Evolutionary conservation across 164 flowering plant species (phyloP).

Genomic region (Brasenia schreberi): DNA sequence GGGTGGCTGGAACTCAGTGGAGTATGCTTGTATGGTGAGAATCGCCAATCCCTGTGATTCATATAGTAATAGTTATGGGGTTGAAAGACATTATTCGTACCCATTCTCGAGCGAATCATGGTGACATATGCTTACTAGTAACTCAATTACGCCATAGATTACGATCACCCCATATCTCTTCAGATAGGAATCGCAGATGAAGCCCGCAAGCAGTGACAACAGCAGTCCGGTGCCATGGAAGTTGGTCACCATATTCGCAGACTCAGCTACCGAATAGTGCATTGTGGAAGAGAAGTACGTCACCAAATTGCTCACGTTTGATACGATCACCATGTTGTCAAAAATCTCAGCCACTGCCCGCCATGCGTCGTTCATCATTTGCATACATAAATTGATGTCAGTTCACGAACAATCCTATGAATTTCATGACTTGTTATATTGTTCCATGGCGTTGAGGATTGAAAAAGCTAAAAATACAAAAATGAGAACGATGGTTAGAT

Average conservation of each 20-base stretch:
- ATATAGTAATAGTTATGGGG: neutral
- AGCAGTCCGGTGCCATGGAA: constrained; percentile 23
- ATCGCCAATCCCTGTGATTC: neutral
- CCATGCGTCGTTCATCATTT: neutral
- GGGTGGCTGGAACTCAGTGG: neutral
- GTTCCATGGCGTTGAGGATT: too few species aligned
- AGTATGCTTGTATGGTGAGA: neutral
- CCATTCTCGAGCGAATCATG: too few species aligned
- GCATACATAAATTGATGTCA: neutral
- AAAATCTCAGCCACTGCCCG: constrained; percentile 13
- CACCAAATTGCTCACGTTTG: constrained; percentile 26
- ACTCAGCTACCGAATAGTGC: constrained; percentile 19
- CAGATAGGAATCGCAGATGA: constrained; percentile 26
- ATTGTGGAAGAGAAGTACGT: constrained; percentile 20
- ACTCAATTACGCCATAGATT: constrained; percentile 15
- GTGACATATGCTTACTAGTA: constrained; percentile 10
- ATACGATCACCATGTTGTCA: constrained; percentile 31
- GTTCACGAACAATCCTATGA: neutral
- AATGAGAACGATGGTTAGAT: neutral
- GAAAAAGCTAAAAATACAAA: neutral
- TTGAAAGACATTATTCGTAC: neutral
- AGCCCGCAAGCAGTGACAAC: constrained; percentile 22
- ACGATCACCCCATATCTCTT: constrained; percentile 21
- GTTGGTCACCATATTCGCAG: constrained; percentile 33
- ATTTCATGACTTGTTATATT: neutral